Base-by-base conservation (phyloP, 73 alveolate species). In the Urostyla sp. region DNA sequence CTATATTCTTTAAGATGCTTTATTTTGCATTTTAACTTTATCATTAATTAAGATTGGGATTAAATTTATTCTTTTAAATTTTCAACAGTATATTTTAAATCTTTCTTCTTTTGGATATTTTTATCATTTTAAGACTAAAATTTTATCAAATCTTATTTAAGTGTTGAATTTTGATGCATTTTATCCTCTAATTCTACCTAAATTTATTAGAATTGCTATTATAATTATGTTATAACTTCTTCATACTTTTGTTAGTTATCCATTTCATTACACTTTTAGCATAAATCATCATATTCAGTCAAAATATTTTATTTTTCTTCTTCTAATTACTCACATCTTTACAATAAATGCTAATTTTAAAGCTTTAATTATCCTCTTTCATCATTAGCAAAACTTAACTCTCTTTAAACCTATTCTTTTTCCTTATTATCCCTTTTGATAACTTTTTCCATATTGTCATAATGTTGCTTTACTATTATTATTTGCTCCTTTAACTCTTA, bases 351-450 rank as follows among this genome's bases (percentile, higher is more conserved):
- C 11, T 2, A 16, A 32, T 63, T 63, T 37, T 63, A 40, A 13
- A 43, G 61, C 20, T 13, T 63, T 10, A 38, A 1, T 10, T 21
- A 2, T 27, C 26, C 44, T 15, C 18, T 20, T 34, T 63, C 79
- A 15, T 63, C 44, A 27, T 63, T 63, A 8, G 10, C 8, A 24
- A 43, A 43, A 38, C 26, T n/a, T 21, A 20, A 43, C 13, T 63
- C 79, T 4, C 1, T 31, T 38, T 63, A 43, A 30, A 38, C 10
- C 31, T 63, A 43, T 10, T 63, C 79, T 38, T 63, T 63, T 37
- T 38, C 60, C 1, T 63, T 31, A 21, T 63, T 16, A 38, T 63
- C 79, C 44, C 79, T 63, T 60, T 63, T 63, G 61, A 63, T 63
- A 38, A 63, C 26, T 7, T 63, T 60, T 23, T 63, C 31, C 60